Evolutionary conservation across 2,329 filamentous ascomycete genomes (phyloP), one percentile per base, ranked within the genome.

Genomic region (Escovopsis sp.): DNA sequence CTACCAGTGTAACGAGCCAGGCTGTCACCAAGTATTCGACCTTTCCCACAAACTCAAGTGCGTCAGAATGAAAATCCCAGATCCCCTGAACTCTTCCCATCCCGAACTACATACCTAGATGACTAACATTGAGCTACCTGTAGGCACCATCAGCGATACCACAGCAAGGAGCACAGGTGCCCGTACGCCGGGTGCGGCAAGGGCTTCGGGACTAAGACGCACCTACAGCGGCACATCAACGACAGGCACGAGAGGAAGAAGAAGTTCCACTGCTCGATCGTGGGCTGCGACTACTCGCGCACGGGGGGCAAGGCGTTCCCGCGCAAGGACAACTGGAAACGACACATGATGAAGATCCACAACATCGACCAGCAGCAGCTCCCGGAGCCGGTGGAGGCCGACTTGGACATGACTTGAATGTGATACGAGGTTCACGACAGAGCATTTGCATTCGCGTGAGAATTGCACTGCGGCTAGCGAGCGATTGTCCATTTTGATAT

Each of bases 291-390:
- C 5, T 77, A 74, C 52, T 76, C 72, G n/a, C 66, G 64, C 43
- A 54, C 61, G 12, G 73, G 73, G 8, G 71, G 73, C 43, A 76
- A 74, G 47, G 71, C 69, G 0, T 78, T 78, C 48, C 72, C 73
- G 1, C 61, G 74, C 42, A 78, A 77, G 52, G 74, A 77, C 51
- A 77, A 78, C 55, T 77, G 73, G 73, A 69, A 73, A 50, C 61
- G 74, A 43, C 74, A 78, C 52, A 77, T 78, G 72, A 61, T 66
- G 33, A 77, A 76, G 55, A 77, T 75, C 49, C 74, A 78, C 49
- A 57, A 65, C 33, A 55, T 67, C 46, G 65, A 68, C 40, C 56
- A 60, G 38, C 49, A 51, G 38, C 45, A 54, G 19, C 57, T 64
- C 6, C 66, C 68, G 2, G 62, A 66, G 12, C 65, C 66, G 15